phyloP scores from a whole-genome alignment of 306 rosid species.

The Quillaja saponaria region DNA sequence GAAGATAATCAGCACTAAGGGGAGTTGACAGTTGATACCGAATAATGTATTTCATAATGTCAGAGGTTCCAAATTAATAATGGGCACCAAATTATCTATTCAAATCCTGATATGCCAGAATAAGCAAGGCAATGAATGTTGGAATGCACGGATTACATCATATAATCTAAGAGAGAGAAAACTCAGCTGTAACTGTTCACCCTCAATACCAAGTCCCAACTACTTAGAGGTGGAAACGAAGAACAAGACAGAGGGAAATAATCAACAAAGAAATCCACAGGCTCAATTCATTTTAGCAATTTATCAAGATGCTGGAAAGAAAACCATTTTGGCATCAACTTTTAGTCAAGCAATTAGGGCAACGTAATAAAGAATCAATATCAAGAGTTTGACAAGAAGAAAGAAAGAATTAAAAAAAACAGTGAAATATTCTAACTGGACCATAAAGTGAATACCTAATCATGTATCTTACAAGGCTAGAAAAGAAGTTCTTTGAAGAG shows the following conservation, averaged over 20 bases:
- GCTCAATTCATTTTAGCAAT: constrained; percentile 2
- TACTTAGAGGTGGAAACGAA: background rate
- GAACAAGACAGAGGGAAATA: background rate
- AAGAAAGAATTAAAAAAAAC: background rate
- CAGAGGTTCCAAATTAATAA: too few relatives aligned
- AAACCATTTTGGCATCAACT: constrained; percentile 6
- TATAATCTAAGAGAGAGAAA: background rate
- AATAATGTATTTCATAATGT: too few relatives aligned
- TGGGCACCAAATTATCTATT: too few relatives aligned
- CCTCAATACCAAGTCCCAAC: constrained; percentile 2
- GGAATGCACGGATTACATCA: background rate
- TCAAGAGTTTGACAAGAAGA: constrained; percentile 18
- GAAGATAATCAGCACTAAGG: too few relatives aligned
- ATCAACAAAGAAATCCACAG: constrained; percentile 8
- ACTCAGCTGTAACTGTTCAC: background rate
- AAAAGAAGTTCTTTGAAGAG: constrained; percentile 67
- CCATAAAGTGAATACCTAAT: constrained; percentile 53
- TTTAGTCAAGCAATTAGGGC: background rate
- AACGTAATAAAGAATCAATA: constrained; percentile 9
- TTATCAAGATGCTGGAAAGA: constrained; percentile 13
- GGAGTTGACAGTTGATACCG: too few relatives aligned
- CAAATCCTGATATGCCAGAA: too few relatives aligned
- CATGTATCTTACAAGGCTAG: constrained; percentile 68
- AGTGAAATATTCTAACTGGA: too few relatives aligned
- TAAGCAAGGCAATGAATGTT: background rate